These are phyloP conservation scores for Brassica hybrid DNA, from an alignment of 441 rosid genomes.

Conservation along the genomic window DNA sequence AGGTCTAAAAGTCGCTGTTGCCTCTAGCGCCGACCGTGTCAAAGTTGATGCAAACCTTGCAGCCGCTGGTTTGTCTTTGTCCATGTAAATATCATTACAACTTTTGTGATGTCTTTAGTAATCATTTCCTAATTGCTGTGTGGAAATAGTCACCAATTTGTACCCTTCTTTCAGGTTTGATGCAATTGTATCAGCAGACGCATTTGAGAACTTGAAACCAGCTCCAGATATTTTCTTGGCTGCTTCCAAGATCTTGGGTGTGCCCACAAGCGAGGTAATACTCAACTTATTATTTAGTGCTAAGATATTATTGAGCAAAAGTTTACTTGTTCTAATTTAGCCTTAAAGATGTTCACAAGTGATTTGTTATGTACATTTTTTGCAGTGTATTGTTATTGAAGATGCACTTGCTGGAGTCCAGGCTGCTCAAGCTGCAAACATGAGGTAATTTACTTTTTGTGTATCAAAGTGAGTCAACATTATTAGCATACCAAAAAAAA, in stretches of 20 bases:
- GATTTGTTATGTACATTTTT: constrained; percentile 14
- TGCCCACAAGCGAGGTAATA: constrained; percentile 78
- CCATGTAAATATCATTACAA: constrained; percentile 56
- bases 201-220: constrained; percentile 96
- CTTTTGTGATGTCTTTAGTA: constrained; percentile 3
- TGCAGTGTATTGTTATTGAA: constrained; percentile 90
- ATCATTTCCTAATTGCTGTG: too few relatives aligned
- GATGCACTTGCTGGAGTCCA: constrained; percentile 98
- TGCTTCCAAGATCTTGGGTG: constrained; percentile 86
- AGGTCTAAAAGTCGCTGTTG: constrained; percentile 97
- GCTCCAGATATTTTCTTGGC: constrained; percentile 97
- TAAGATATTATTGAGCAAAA: neutral
- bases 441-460: constrained; percentile 61
- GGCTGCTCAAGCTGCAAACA: constrained; percentile 95
- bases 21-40: constrained; percentile 95
- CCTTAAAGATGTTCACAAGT: constrained; percentile 19
- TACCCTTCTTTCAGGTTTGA: constrained; percentile 98
- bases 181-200: constrained; percentile 97
- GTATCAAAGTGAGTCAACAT: neutral
- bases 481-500: neutral
- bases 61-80: constrained; percentile 79
- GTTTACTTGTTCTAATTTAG: neutral
- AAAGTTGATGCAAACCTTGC: constrained; percentile 96
- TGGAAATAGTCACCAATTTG: too few relatives aligned
- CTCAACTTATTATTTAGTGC: neutral